These are phyloP conservation scores for Penicillium lagena DNA, from an alignment of 495 filamentous ascomycete genomes.

Conservation along the genomic window DNA sequence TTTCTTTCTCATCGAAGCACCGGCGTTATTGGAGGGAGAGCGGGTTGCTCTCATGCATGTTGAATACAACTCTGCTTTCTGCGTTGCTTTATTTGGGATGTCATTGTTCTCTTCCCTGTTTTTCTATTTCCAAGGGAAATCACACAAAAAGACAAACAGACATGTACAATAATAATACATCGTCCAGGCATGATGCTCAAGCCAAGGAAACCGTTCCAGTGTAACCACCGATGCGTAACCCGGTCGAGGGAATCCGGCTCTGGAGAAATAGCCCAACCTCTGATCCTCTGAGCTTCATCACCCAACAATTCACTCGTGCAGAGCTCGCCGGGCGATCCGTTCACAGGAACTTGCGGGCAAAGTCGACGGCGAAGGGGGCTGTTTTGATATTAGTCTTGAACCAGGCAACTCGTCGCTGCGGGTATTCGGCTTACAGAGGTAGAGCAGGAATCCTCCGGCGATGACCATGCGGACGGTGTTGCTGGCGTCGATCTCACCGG, in stretches of 20 bases:
- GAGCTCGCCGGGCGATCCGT: constrained; percentile 3
- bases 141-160: constrained; percentile 8
- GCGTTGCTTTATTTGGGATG: neutral
- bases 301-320: constrained; percentile 3
- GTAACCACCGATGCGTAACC: neutral
- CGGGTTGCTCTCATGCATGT: constrained; percentile 19
- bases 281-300: neutral
- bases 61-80: constrained; percentile 11
- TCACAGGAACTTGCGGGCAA: constrained; percentile 68
- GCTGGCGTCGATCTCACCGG: constrained; percentile 64
- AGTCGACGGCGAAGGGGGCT: constrained; percentile 83
- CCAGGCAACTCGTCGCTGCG: neutral
- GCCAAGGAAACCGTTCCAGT: neutral
- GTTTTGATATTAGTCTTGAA: neutral
- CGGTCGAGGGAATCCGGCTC: neutral
- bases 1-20: constrained; percentile 16
- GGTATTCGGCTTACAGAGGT: constrained; percentile 64
- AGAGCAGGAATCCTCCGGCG: constrained; percentile 60
- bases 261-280: neutral
- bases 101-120: neutral
- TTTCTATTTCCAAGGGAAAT: constrained; percentile 18
- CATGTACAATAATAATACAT: constrained; percentile 36
- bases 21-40: constrained; percentile 19
- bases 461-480: constrained; percentile 59
- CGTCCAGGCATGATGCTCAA: constrained; percentile 4